phyloP scores from a whole-genome alignment of 2,329 filamentous ascomycete genomes.

The Fusarium sp. region DNA sequence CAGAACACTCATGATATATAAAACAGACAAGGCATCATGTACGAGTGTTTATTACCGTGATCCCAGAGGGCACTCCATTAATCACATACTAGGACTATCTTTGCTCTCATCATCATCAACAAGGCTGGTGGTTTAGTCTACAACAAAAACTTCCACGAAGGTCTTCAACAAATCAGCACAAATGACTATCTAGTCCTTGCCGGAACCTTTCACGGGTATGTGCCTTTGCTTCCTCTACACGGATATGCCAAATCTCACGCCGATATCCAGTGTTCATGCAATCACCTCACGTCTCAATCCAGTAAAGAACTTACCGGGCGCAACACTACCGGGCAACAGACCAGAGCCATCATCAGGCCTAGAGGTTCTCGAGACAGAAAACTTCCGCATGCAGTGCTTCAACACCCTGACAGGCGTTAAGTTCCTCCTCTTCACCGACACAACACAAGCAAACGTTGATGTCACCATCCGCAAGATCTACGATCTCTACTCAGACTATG shows the following conservation, averaged over 20 bases:
- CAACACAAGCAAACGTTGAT: conserved; percentile 87
- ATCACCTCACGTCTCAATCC: conserved; percentile 73
- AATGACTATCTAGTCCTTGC: conserved; percentile 98
- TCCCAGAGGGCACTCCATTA: neutral
- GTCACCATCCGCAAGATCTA: conserved; percentile 86
- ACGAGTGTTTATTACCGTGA: neutral
- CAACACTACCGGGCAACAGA: conserved; percentile 58
- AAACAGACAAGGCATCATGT: conserved; percentile 31
- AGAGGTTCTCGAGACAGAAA: conserved; percentile 92
- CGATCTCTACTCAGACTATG: conserved; percentile 94
- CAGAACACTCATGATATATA: conserved; percentile 17
- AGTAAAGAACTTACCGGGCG: conserved; percentile 54
- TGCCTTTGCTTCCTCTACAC: conserved; percentile 18
- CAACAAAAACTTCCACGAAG: conserved; percentile 91
- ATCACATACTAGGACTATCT: conserved; percentile 78
- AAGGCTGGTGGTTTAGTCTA: conserved; percentile 97
- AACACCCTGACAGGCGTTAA: conserved; percentile 94
- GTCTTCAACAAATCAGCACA: conserved; percentile 85
- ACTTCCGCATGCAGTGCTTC: conserved; percentile 96
- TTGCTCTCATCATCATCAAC: conserved; percentile 96
- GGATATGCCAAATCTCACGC: conserved; percentile 15
- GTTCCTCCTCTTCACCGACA: conserved; percentile 94
- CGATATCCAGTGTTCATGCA: conserved; percentile 69
- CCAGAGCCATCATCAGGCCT: conserved; percentile 79
- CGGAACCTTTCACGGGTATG: conserved; percentile 93